Base-by-base conservation (phyloP, 352 stramenopile genomes). In the Achlya hypogyna region DNA sequence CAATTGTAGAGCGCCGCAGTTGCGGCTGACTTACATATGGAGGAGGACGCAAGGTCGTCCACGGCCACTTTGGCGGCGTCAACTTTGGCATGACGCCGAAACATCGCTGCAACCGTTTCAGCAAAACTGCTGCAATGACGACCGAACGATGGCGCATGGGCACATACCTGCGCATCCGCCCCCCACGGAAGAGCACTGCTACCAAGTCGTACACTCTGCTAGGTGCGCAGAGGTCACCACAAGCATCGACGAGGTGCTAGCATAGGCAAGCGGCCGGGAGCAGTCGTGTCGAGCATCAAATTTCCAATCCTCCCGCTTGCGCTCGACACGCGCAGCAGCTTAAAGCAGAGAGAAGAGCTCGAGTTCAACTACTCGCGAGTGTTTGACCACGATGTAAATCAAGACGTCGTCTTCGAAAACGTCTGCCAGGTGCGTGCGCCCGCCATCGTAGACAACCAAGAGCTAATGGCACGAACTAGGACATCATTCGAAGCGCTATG, bases 101-200 rank as follows among this genome's bases (percentile, higher is more conserved):
- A 45, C 38, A 45, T 45, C 38, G n/a, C 51, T 20, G 20, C 53
- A 62, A n/a, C 9, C 60, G 45, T 67, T 51, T 64, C 58, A 49
- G 10, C 32, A 27, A 38, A 62, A 62, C 29, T 47, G 29, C 22
- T 47, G n/a, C 54, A 29, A 25, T 14, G 14, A 54, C 35, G 12
- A 88, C 86, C 78, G 74, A 88, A 53, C 88, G 86, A 72, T 92
- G 83, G 79, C 72, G 80, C 62, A 92, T 90, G 70, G 83, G 76
- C 56, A 92, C 83, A 53, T 91, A 84, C 51, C 78, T 81, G 51
- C 74, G 83, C 27, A 75, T 92, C 51, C 81, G 83, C 10, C 83
- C 83, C 28, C 76, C 78, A 28, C 76, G 81, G 31, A 76, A 85
- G 35, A 78, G 87, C 12, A 25, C 45, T n/a, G n/a, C n/a, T 16